A percentile compares a stretch with the other conserved stretches of the same genome.
These are phyloP conservation scores for Isoetes engelmannii DNA, from an alignment of 83 land plant genomes.

Conservation along the genomic window DNA sequence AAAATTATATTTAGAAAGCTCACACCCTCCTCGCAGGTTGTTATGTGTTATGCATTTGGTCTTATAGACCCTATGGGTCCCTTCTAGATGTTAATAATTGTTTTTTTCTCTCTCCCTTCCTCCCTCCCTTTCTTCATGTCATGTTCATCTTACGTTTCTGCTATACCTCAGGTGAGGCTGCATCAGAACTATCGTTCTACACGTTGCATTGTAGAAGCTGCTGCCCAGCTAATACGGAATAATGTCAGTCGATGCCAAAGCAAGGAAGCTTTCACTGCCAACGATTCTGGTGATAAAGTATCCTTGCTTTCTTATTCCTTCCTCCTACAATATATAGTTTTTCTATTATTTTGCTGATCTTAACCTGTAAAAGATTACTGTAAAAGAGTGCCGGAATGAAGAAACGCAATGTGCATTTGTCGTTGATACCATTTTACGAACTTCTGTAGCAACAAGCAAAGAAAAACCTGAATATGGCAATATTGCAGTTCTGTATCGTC, in stretches of 20 bases:
- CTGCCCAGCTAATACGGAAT: constrained; percentile 63
- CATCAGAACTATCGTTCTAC: constrained; percentile 92
- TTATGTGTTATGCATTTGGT: too few species aligned
- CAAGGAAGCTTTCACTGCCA: constrained; percentile 61
- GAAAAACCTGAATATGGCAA: constrained; percentile 43
- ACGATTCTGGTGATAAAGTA: constrained; percentile 70
- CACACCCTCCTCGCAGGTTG: too few species aligned
- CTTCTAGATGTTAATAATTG: too few species aligned
- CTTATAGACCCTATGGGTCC: too few species aligned
- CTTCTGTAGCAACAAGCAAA: constrained; percentile 33
- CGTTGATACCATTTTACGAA: constrained; percentile 71
- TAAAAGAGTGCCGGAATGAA: constrained; percentile 84
- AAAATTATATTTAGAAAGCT: too few species aligned
- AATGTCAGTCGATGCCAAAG: constrained; percentile 51
- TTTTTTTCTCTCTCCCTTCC: too few species aligned
- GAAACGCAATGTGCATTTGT: constrained; percentile 91
- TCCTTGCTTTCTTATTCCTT: constrained; percentile 11
- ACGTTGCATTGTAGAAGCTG: constrained; percentile 91
- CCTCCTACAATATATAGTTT: neutral
- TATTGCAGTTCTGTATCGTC: constrained; percentile 79
- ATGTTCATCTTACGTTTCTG: too few species aligned
- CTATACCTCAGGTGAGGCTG: constrained; percentile 56
- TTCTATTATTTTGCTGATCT: constrained; percentile 10
- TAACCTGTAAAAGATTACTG: constrained; percentile 43
- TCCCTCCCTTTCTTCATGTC: too few species aligned